phyloP scores from a whole-genome alignment of 371 early-diverging fungal species.

The Syncephalastrum monosporum region DNA sequence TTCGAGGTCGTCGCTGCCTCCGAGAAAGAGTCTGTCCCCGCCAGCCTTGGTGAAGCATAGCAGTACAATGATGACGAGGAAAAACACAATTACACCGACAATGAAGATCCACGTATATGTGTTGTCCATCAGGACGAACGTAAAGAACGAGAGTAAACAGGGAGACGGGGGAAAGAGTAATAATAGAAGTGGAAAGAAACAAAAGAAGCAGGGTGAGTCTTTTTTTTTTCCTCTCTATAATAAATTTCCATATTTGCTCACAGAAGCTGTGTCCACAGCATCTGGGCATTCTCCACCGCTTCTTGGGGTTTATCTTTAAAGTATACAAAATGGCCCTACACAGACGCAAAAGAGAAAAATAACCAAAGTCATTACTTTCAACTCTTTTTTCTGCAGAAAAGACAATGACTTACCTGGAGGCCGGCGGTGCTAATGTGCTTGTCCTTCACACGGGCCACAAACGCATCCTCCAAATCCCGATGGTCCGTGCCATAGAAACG shows the following conservation, averaged over 20 bases:
- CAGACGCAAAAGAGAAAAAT: too few relatives aligned
- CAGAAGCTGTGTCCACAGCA: conserved; percentile 29
- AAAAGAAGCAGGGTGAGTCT: conserved; percentile 6
- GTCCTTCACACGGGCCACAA: conserved; percentile 59
- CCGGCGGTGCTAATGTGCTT: conserved; percentile 77
- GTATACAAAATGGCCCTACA: conserved; percentile 92
- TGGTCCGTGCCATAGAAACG: conserved; percentile 77
- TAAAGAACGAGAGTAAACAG: not conserved
- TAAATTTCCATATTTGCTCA: not conserved
- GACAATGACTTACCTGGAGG: conserved; percentile 45
- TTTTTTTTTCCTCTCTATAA: not conserved
- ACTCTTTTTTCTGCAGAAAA: too few relatives aligned
- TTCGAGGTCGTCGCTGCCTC: conserved; percentile 34
- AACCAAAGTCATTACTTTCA: too few relatives aligned
- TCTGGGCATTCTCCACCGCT: conserved; percentile 57
- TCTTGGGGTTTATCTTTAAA: conserved; percentile 75
- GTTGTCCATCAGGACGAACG: conserved; percentile 17
- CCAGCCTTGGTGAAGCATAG: conserved; percentile 46
- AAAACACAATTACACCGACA: conserved; percentile 47
- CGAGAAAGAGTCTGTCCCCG: conserved; percentile 36
- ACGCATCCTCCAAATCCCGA: conserved; percentile 62
- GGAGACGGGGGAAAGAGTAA: conserved; percentile 1
- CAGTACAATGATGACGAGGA: conserved; percentile 36
- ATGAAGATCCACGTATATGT: conserved; percentile 45
- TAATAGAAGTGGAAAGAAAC: conserved; percentile 11